phyloP scores from a whole-genome alignment of 1,139 yeast species.

The Hyphopichia buzzinii region DNA sequence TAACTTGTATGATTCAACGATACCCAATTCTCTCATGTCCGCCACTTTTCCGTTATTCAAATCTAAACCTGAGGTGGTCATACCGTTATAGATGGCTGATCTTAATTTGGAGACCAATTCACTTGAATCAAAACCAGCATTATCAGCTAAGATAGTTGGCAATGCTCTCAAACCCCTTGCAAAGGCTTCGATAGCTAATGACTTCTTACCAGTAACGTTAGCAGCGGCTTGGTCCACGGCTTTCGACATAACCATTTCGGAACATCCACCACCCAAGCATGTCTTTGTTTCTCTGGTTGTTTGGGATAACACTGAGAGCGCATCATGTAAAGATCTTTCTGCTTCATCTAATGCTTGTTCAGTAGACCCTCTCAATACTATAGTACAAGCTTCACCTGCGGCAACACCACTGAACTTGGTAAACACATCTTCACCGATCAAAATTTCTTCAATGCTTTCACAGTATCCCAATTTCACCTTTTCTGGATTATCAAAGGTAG shows the following conservation, averaged over 20 bases:
- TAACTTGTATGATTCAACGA: constrained; percentile 88
- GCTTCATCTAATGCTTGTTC: constrained; percentile 96
- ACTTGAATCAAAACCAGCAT: constrained; percentile 94
- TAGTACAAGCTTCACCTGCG: constrained; percentile 95
- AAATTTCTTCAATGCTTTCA: constrained; percentile 83
- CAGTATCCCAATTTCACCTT: constrained; percentile 84
- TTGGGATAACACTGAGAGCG: constrained; percentile 91
- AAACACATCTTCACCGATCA: constrained; percentile 86
- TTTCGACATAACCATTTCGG: constrained; percentile 97
- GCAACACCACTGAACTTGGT: constrained; percentile 92
- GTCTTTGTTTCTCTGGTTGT: constrained; percentile 94
- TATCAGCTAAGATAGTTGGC: constrained; percentile 93
- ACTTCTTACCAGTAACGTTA: constrained; percentile 88
- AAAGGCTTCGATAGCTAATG: constrained; percentile 91
- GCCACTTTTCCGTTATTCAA: constrained; percentile 79
- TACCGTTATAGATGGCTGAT: constrained; percentile 90
- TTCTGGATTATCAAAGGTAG: constrained; percentile 93
- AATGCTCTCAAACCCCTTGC: constrained; percentile 92
- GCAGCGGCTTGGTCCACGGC: constrained; percentile 97
- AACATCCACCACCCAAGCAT: constrained; percentile 96
- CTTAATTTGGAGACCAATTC: constrained; percentile 89
- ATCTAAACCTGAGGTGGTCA: constrained; percentile 88
- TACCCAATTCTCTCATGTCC: constrained; percentile 92
- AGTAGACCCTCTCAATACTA: constrained; percentile 95
- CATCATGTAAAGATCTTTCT: constrained; percentile 96